phyloP scores from a whole-genome alignment of 148 eudicot genomes.

The Nepenthes gracilis region DNA sequence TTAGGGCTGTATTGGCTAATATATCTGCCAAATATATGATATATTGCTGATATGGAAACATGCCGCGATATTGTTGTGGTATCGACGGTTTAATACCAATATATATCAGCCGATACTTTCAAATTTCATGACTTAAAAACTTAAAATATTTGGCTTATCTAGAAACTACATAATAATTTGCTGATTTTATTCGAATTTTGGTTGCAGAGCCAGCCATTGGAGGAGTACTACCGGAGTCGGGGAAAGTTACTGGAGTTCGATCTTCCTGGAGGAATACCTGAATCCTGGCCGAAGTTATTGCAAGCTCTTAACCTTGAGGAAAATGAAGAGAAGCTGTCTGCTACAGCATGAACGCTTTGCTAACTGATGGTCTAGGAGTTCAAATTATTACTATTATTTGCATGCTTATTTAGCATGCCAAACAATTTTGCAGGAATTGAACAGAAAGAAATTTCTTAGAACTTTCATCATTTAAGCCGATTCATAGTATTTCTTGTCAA shows the following conservation, averaged over 20 bases:
- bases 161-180: too few species aligned
- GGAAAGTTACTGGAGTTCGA: slow-evolving; percentile 81
- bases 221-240: slow-evolving; percentile 61
- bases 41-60: too few species aligned
- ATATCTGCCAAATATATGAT: too few species aligned
- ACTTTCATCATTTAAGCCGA: too few species aligned
- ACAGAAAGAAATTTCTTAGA: too few species aligned
- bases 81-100: too few species aligned
- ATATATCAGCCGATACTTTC: too few species aligned
- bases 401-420: slow-evolving; percentile 33
- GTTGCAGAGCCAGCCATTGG: slow-evolving; percentile 87
- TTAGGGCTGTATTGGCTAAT: too few species aligned
- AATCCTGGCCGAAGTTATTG: slow-evolving; percentile 90
- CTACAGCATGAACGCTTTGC: slow-evolving; percentile 24
- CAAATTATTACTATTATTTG: slow-evolving; percentile 18
- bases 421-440: slow-evolving; percentile 32
- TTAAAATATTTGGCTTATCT: background rate
- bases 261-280: slow-evolving; percentile 96
- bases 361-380: background rate
- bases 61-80: too few species aligned
- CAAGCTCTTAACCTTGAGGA: slow-evolving; percentile 88
- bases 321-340: slow-evolving; percentile 67
- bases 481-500: too few species aligned
- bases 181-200: background rate
- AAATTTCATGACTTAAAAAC: too few species aligned